phyloP scores from a whole-genome alignment of 768 basidiomycete genomes.

The Holtermannia corniformis region DNA sequence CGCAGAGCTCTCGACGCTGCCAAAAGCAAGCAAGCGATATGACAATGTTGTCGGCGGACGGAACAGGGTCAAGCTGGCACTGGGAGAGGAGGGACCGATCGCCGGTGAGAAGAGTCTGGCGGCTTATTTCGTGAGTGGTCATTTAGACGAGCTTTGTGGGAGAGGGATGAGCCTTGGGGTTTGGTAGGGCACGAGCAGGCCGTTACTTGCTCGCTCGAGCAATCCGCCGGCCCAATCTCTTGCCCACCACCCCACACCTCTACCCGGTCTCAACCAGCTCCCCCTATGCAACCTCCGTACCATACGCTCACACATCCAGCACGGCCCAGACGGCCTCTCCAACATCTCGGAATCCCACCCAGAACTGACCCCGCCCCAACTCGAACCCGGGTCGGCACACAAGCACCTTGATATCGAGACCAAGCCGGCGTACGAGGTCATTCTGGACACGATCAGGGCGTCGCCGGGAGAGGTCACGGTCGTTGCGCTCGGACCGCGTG shows the following conservation, averaged over 20 bases:
- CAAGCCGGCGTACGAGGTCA: conserved; percentile 32
- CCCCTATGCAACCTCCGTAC: too few relatives aligned
- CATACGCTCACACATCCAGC: conserved; percentile 23
- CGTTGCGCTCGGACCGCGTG: conserved; percentile 40
- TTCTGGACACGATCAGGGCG: conserved; percentile 31
- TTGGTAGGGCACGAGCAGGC: too few relatives aligned
- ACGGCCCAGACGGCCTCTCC: conserved; percentile 41
- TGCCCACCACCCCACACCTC: too few relatives aligned
- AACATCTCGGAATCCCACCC: conserved; percentile 41
- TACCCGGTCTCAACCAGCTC: too few relatives aligned
- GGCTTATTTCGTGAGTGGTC: conserved; percentile 54
- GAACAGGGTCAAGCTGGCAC: conserved; percentile 54
- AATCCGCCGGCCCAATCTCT: too few relatives aligned
- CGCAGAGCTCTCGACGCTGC: conserved; percentile 45
- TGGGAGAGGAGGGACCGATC: conserved; percentile 59
- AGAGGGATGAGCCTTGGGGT: too few relatives aligned
- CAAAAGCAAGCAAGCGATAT: conserved; percentile 52
- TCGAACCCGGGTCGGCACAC: conserved; percentile 12
- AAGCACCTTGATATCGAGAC: conserved; percentile 26
- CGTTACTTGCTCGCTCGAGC: too few relatives aligned
- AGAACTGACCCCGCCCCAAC: conserved; percentile 31
- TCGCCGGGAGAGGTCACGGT: conserved; percentile 36
- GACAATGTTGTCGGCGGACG: conserved; percentile 48
- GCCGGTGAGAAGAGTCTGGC: conserved; percentile 65
- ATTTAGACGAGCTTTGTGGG: too few relatives aligned